phyloP scores from a whole-genome alignment of 805 yeast species.

The Saturnispora sekii region DNA sequence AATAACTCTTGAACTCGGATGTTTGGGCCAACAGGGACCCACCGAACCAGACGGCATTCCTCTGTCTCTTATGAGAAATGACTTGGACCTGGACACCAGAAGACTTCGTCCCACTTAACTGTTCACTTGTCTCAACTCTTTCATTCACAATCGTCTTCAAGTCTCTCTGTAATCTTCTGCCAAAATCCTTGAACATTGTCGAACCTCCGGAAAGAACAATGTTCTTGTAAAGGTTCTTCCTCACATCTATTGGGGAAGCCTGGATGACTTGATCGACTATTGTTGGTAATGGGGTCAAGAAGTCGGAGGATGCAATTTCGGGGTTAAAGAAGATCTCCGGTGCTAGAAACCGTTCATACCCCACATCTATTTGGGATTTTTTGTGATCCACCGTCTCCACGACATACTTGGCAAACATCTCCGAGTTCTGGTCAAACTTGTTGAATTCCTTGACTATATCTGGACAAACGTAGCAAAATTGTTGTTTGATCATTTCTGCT shows the following conservation, averaged over 20 bases:
- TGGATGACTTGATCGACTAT: slow-evolving; percentile 94
- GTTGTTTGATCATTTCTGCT: slow-evolving; percentile 94
- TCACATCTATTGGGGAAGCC: slow-evolving; percentile 93
- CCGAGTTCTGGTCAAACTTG: slow-evolving; percentile 90
- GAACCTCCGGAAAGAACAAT: slow-evolving; percentile 97
- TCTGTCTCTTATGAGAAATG: slow-evolving; percentile 91
- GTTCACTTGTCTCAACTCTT: slow-evolving; percentile 76
- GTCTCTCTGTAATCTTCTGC: slow-evolving; percentile 95
- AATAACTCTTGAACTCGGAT: slow-evolving; percentile 89
- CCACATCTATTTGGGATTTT: slow-evolving; percentile 74
- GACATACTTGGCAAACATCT: slow-evolving; percentile 84
- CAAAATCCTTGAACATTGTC: slow-evolving; percentile 97
- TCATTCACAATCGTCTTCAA: slow-evolving; percentile 78
- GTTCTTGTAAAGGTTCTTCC: slow-evolving; percentile 91
- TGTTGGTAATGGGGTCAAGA: slow-evolving; percentile 90
- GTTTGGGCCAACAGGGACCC: slow-evolving; percentile 96
- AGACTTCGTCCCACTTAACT: slow-evolving; percentile 61
- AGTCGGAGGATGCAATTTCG: slow-evolving; percentile 92
- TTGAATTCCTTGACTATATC: slow-evolving; percentile 94
- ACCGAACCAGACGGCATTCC: slow-evolving; percentile 99
- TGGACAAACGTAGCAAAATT: slow-evolving; percentile 95
- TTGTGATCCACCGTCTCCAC: slow-evolving; percentile 71
- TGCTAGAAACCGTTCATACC: slow-evolving; percentile 94
- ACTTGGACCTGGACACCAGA: slow-evolving; percentile 97
- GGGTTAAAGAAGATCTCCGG: slow-evolving; percentile 99